Percentiles rank a stretch among this genome's conserved stretches.
phyloP scores from a whole-genome alignment of 805 yeast species.

The Schizosaccharomyces octosporus region DNA sequence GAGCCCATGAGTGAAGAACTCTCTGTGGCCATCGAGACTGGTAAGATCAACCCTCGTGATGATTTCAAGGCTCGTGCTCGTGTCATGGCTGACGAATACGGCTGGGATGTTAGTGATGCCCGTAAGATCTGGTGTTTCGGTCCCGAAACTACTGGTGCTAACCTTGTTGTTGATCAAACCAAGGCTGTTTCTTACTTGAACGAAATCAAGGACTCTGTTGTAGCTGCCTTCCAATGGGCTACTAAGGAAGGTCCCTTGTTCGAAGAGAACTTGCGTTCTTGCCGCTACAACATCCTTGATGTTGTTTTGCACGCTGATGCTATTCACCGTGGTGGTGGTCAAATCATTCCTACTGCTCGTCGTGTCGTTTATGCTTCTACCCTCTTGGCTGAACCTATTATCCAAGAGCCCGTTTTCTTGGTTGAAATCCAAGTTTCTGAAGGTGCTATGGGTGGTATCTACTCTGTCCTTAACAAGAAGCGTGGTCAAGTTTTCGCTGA shows the following conservation, averaged over 20 bases:
- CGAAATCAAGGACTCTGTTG: slow-evolving; percentile 98
- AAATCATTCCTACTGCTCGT: slow-evolving; percentile 99
- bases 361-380: slow-evolving; percentile 96
- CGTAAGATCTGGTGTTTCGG: slow-evolving; percentile 99
- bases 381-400: slow-evolving; percentile 94
- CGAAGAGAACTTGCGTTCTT: slow-evolving; percentile 89
- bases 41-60: slow-evolving; percentile 82
- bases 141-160: slow-evolving; percentile 98
- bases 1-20: slow-evolving; percentile 88
- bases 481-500: slow-evolving; percentile 99
- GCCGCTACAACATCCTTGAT: slow-evolving; percentile 94
- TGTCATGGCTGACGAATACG: slow-evolving; percentile 93
- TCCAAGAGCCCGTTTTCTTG: slow-evolving; percentile 97
- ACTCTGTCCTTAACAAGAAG: slow-evolving; percentile 89
- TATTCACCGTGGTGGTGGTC: slow-evolving; percentile 99
- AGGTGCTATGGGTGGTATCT: slow-evolving; percentile 98
- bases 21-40: slow-evolving; percentile 71
- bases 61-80: slow-evolving; percentile 98
- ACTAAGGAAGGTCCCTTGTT: slow-evolving; percentile 97
- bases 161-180: slow-evolving; percentile 96
- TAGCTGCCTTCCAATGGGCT: slow-evolving; percentile 99
- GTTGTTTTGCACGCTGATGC: slow-evolving; percentile 99
- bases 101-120: slow-evolving; percentile 98
- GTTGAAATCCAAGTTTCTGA: slow-evolving; percentile 99
- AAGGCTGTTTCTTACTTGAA: slow-evolving; percentile 97